phyloP scores from a whole-genome alignment of 1,139 yeast genomes.

The Hemisphaericaspora xylanilytica region DNA sequence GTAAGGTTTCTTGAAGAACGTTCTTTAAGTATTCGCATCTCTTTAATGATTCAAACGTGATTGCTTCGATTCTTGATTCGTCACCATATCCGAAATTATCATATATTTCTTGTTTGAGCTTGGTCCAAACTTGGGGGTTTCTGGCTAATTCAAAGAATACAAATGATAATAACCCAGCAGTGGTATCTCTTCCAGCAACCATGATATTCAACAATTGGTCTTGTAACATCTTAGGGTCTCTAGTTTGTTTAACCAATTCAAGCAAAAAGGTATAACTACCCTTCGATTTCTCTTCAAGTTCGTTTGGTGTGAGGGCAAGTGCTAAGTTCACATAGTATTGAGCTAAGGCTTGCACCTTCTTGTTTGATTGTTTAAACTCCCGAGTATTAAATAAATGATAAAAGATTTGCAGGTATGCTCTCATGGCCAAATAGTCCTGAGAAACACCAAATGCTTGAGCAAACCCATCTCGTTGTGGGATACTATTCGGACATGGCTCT shows the following conservation, averaged over 20 bases:
- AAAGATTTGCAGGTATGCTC: slow-evolving; percentile 26
- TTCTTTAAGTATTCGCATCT: slow-evolving; percentile 46
- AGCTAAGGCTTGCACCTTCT: slow-evolving; percentile 35
- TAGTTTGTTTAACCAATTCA: slow-evolving; percentile 46
- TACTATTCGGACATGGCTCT: slow-evolving; percentile 15
- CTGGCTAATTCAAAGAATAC: slow-evolving; percentile 42
- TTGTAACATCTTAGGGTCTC: slow-evolving; percentile 41
- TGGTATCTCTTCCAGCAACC: slow-evolving; percentile 49
- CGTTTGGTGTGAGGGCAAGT: slow-evolving; percentile 27
- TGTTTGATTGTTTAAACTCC: slow-evolving; percentile 29
- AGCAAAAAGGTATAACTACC: slow-evolving; percentile 45
- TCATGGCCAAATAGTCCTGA: slow-evolving; percentile 27
- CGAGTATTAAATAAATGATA: slow-evolving; percentile 28
- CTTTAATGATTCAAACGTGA: slow-evolving; percentile 51
- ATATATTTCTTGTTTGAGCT: slow-evolving; percentile 33
- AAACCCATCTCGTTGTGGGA: slow-evolving; percentile 20
- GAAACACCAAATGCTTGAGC: slow-evolving; percentile 31
- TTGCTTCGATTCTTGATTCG: slow-evolving; percentile 22
- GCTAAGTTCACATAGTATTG: slow-evolving; percentile 33
- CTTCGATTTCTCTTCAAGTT: slow-evolving; percentile 35
- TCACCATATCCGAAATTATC: slow-evolving; percentile 35
- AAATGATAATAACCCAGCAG: slow-evolving; percentile 47
- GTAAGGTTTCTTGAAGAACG: slow-evolving; percentile 49
- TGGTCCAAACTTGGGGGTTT: slow-evolving; percentile 35
- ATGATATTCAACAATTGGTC: slow-evolving; percentile 47